These are phyloP conservation scores for Tylopilus vinaceipallidus DNA, from an alignment of 768 basidiomycete species.

Conservation along the genomic window DNA sequence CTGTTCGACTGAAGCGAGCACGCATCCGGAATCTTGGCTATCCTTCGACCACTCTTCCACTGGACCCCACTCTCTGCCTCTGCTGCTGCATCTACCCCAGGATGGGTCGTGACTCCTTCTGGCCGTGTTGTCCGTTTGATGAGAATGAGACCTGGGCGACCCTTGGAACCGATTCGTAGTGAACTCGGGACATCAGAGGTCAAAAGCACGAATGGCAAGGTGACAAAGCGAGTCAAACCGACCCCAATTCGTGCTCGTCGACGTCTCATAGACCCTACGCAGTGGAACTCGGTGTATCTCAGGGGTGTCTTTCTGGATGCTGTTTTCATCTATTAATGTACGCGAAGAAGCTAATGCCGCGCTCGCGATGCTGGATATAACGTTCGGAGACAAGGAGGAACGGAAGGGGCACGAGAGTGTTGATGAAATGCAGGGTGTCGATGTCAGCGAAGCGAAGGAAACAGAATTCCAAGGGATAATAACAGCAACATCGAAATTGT, in stretches of 20 bases:
- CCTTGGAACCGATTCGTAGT: slow-evolving; percentile 38
- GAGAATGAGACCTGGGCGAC: slow-evolving; percentile 66
- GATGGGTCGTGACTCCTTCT: slow-evolving; percentile 70
- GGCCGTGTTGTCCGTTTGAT: slow-evolving; percentile 65
- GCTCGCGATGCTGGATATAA: slow-evolving; percentile 41
- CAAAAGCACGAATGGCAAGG: slow-evolving; percentile 25
- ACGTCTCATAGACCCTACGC: slow-evolving; percentile 68
- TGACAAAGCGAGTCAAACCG: slow-evolving; percentile 46
- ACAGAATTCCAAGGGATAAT: slow-evolving; percentile 11
- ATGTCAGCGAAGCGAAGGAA: slow-evolving; percentile 20
- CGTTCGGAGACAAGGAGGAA: slow-evolving; percentile 55
- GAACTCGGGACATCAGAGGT: slow-evolving; percentile 5
- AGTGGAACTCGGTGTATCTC: slow-evolving; percentile 68
- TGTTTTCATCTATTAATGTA: slow-evolving; percentile 11
- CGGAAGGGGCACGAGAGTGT: slow-evolving; percentile 63
- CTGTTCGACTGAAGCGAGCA: slow-evolving; percentile 42
- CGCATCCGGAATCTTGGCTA: slow-evolving; percentile 36
- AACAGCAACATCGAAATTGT: slow-evolving; percentile 26
- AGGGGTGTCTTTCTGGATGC: slow-evolving; percentile 66
- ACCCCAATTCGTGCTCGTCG: slow-evolving; percentile 58
- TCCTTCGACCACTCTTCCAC: slow-evolving; percentile 62
- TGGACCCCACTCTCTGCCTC: slow-evolving; percentile 60
- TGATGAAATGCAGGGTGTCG: slow-evolving; percentile 46
- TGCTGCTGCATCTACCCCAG: slow-evolving; percentile 51
- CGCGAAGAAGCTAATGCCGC: slow-evolving; percentile 15